A percentile compares a stretch with the other conserved stretches of the same genome.
Conservation (phyloP, 176 grass and related monocot species). For the Triticum timopheevii region DNA sequence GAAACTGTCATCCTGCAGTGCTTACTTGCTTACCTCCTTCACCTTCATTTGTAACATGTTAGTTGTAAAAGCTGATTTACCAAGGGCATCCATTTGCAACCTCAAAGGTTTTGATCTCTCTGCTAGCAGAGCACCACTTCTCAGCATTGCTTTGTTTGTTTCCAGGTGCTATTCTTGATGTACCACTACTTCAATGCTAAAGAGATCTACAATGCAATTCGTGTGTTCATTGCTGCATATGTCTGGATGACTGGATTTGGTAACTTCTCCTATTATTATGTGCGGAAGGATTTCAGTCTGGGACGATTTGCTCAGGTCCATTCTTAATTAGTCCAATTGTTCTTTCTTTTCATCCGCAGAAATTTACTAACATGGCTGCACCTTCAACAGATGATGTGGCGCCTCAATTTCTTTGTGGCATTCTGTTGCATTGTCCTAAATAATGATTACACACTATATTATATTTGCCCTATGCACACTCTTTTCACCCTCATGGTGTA, state of each 20-base stretch:
- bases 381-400: slow-evolving; percentile 99
- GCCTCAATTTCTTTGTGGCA: slow-evolving; percentile 93
- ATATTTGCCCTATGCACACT: slow-evolving; percentile 99
- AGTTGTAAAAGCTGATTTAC: slow-evolving; percentile 15
- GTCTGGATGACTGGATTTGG: slow-evolving; percentile 99
- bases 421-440: slow-evolving; percentile 91
- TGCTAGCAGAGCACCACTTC: neutral
- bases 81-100: slow-evolving; percentile 16
- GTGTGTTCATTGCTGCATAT: slow-evolving; percentile 97
- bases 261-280: slow-evolving; percentile 99
- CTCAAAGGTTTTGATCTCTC: slow-evolving; percentile 11
- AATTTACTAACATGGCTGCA: slow-evolving; percentile 27
- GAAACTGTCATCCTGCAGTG: neutral
- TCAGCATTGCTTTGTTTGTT: slow-evolving; percentile 42
- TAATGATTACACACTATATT: slow-evolving; percentile 94
- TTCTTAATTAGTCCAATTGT: neutral
- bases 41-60: neutral
- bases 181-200: slow-evolving; percentile 99
- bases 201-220: slow-evolving; percentile 99
- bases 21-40: slow-evolving; percentile 16
- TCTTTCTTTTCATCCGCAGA: slow-evolving; percentile 28
- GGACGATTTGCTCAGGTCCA: slow-evolving; percentile 92
- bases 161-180: slow-evolving; percentile 98
- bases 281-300: slow-evolving; percentile 94
- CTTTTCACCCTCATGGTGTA: slow-evolving; percentile 99